These are phyloP conservation scores for Torulaspora globosa DNA, from an alignment of 1,139 yeast genomes.

Conservation along the genomic window DNA sequence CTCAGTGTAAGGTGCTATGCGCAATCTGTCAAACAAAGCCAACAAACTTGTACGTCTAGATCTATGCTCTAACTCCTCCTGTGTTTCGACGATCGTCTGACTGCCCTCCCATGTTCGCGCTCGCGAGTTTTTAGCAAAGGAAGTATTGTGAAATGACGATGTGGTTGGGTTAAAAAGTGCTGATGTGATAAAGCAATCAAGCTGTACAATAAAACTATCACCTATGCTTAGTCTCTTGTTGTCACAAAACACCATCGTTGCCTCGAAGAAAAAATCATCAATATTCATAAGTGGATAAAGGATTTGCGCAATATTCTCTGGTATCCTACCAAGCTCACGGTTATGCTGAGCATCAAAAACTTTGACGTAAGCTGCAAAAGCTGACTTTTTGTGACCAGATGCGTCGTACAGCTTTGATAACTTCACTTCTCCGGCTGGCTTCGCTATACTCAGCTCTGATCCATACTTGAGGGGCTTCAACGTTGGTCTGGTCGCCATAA, in stretches of 20 bases:
- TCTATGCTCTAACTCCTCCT: conserved; percentile 50
- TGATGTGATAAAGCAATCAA: conserved; percentile 57
- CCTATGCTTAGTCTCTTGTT: conserved; percentile 60
- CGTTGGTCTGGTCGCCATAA: conserved; percentile 83
- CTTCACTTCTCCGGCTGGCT: conserved; percentile 33
- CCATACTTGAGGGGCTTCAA: conserved; percentile 49
- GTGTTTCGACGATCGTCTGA: conserved; percentile 43
- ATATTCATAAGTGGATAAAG: conserved; percentile 63
- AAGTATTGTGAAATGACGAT: conserved; percentile 4
- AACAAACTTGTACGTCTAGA: conserved; percentile 56
- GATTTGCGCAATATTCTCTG: conserved; percentile 67
- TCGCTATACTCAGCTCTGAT: conserved; percentile 43
- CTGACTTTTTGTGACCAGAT: conserved; percentile 23
- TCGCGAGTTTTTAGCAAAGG: conserved; percentile 16
- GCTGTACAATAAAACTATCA: conserved; percentile 59
- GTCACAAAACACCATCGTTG: conserved; percentile 57
- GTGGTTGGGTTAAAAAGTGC: conserved; percentile 43
- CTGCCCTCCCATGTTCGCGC: conserved; percentile 12
- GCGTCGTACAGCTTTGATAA: conserved; percentile 32
- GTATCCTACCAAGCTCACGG: conserved; percentile 72
- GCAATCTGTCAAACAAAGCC: conserved; percentile 51
- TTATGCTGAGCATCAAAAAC: conserved; percentile 27
- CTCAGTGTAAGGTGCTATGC: conserved; percentile 35
- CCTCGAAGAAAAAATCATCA: conserved; percentile 52
- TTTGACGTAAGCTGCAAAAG: conserved; percentile 28